Percentiles rank a stretch among this genome's conserved stretches.
Conservation (phyloP, 306 rosid species). For the Betula pendula region DNA sequence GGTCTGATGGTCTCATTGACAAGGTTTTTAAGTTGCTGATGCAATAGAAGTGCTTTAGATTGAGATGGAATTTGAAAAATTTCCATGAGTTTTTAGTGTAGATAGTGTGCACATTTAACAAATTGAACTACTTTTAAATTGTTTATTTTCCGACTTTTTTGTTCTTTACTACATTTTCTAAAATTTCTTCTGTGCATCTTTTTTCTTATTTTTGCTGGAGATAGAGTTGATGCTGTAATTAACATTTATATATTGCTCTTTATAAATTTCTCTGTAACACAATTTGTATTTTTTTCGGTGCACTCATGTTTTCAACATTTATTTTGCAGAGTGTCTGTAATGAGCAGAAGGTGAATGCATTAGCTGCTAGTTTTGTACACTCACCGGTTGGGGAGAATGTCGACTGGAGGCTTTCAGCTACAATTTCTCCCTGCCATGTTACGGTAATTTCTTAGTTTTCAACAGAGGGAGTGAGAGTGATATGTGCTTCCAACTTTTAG, state of each 20-base stretch:
- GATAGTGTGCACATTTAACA: neutral
- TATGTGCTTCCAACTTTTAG: neutral
- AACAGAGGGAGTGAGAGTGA: conserved; percentile 21
- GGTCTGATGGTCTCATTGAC: conserved; percentile 19
- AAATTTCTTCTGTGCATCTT: neutral
- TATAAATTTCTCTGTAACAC: neutral
- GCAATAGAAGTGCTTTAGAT: neutral
- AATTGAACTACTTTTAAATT: neutral
- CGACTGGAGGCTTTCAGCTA: conserved; percentile 94
- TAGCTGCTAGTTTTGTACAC: conserved; percentile 86
- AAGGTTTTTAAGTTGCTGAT: conserved; percentile 23
- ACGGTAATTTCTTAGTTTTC: conserved; percentile 59
- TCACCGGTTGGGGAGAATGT: conserved; percentile 89
- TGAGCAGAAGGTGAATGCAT: conserved; percentile 86
- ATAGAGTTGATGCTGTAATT: conserved; percentile 6
- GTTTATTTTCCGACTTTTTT: conserved; percentile 19
- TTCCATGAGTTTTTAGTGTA: conserved; percentile 2
- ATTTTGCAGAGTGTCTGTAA: conserved; percentile 76
- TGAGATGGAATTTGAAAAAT: conserved; percentile 6
- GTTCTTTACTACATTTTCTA: conserved; percentile 4
- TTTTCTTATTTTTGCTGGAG: conserved; percentile 5
- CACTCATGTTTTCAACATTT: conserved; percentile 22
- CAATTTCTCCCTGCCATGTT: conserved; percentile 91
- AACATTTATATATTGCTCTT: neutral
- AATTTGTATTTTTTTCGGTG: conserved; percentile 19